Evolutionary conservation across 2,329 filamentous ascomycete genomes (phyloP), one percentile per base, ranked within the genome.

Genomic region (Monilinia aucupariae): DNA sequence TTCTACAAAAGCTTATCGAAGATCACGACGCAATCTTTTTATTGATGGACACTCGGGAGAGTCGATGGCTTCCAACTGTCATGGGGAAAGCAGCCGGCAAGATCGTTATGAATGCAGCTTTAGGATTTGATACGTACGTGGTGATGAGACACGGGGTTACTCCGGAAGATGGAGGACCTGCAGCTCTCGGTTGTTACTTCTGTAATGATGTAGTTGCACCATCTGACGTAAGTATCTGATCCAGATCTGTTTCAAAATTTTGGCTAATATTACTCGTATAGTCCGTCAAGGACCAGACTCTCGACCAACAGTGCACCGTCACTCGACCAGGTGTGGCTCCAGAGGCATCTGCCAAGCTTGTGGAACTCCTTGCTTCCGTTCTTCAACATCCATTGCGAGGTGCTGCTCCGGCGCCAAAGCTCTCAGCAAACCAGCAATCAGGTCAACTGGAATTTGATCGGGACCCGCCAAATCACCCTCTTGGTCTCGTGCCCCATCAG

Each of bases 271-370:
- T n/a, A 6, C 20, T 43, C 17, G 34, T 64, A 55, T 71, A 96
- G 90, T 96, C 92, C 2, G 84, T 96, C 73, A 96, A 93, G 76
- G 92, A 96, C 71, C 90, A 92, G 70, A 97, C 94, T 0, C 85
- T 99, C 13, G 94, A 99, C 74, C 94, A 99, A 75, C 94, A 97
- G 77, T 99, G 94, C 76, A 99, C 94, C 0, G 94, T 99, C 25
- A 99, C 94, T 3, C 86, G 94, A 12, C 94, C 94, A 0, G 94
- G 94, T 20, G 86, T 96, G 43, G 93, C 94, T 17, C 88, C 92
- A 12, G 94, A 97, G 63, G 94, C 94, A 9, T 97, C 94, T 2
- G 91, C 91, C 2, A 81, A 96, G 41, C 82, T 97, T 7, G 93
- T 97, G 54, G 94, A 99, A 75, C 81, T 97, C 6, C 82, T 99